A percentile compares a stretch with the other conserved stretches of the same genome.
phyloP scores from a whole-genome alignment of 1,139 yeast genomes.

The Scheffersomyces titani region DNA sequence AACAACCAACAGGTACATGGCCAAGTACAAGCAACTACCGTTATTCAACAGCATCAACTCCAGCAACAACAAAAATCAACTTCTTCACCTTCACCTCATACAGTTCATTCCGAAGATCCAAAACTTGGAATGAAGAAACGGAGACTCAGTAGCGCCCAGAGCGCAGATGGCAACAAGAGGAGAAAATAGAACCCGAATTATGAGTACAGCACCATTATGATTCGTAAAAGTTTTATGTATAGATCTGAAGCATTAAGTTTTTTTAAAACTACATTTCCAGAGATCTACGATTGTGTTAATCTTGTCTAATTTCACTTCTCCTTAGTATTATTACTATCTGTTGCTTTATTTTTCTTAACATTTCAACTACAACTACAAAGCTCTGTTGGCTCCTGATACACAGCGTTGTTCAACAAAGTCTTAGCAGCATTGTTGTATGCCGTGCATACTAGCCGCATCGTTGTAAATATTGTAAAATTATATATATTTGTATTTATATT shows the following conservation, averaged over 20 bases:
- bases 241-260: neutral
- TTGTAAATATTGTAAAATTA: neutral
- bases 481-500: neutral
- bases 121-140: conserved; percentile 13
- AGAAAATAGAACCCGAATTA: conserved; percentile 1
- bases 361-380: neutral
- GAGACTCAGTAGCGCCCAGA: conserved; percentile 9
- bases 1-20: conserved; percentile 3
- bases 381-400: neutral
- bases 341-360: neutral
- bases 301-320: neutral
- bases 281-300: neutral
- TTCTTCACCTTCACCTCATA: conserved; percentile 11
- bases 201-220: neutral
- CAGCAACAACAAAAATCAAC: conserved; percentile 5
- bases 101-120: conserved; percentile 10
- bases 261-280: neutral
- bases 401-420: neutral
- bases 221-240: neutral
- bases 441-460: neutral
- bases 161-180: conserved; percentile 1
- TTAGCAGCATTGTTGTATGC: neutral
- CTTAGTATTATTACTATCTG: neutral
- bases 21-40: conserved; percentile 9
- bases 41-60: conserved; percentile 6